Base-by-base conservation (phyloP, 176 grass and related monocot species). In the Musa schizocarpa region DNA sequence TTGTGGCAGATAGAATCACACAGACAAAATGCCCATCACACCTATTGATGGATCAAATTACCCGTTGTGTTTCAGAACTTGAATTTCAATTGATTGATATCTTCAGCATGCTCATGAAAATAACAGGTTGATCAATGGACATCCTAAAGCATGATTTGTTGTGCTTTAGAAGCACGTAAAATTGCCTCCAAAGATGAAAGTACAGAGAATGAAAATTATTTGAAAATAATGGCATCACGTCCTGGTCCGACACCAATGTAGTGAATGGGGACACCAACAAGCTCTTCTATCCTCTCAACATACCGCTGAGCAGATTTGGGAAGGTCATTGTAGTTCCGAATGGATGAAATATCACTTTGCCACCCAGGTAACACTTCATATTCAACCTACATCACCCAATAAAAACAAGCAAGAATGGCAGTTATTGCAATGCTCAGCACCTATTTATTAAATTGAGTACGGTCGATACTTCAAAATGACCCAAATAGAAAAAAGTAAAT, bases 191-290 rank as follows among this genome's bases (percentile, higher is more conserved):
- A 2, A 9, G 29, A 7, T 49, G 7, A 22, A 69, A 69, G 26
- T 69, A 69, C 9, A 29, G 16, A 69, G 13, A 13, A 1, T 50
- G 68, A 70, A 78, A n/a, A 16, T 79, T 75, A 98, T 85, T 93
- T 98, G 77, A 85, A 91, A 84, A 98, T 94, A 7, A 98, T 86
- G 53, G 95, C 95, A 5, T 98, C 95, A 9, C 90, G 95, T 16
- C 88, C 86, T 14, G 95, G 90, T 77, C 88, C 95, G 0, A 98
- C 78, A 52, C 95, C 95, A 16, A 98, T 94, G 71, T 87, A 94
- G 65, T 98, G 90, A 20, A 98, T 73, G 20, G 95, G 95, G 72
- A 93, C 82, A 16, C 88, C 90, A 26, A 98, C 84, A 63, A 94
- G 20, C 67, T 98, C 90, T 76, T 98, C 95, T 82, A 98, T 93